Conservation (phyloP, 2,329 filamentous ascomycete species). For the Curvularia spicifera region DNA sequence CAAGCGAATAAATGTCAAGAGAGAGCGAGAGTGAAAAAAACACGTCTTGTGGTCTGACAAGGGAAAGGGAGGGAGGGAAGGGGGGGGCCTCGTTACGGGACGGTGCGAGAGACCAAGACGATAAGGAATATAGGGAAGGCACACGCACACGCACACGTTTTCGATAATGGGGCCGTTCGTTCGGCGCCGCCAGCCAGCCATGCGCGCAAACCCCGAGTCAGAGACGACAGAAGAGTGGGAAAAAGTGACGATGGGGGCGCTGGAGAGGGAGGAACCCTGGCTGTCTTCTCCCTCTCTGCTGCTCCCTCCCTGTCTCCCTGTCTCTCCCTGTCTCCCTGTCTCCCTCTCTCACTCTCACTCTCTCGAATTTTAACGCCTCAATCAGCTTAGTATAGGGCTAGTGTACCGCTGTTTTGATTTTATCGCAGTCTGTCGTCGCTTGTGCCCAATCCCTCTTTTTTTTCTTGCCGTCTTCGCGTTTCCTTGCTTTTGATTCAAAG, state of each 20-base stretch:
- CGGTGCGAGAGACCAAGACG: conserved; percentile 6
- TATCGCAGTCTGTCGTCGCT: neutral
- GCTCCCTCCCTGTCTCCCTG: no score
- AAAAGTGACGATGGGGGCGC: no score
- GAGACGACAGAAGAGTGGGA: no score
- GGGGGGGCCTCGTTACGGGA: conserved; percentile 8
- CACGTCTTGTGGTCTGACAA: neutral
- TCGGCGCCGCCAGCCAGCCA: neutral
- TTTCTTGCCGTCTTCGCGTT: neutral
- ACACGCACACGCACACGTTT: neutral
- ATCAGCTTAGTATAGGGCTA: no score
- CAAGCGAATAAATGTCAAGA: neutral
- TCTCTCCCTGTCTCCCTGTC: no score
- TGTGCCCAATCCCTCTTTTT: neutral
- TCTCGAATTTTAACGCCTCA: no score
- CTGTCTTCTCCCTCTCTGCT: no score
- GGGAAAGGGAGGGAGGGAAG: neutral
- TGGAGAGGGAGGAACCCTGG: no score
- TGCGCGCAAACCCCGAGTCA: no score
- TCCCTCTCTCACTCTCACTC: no score
- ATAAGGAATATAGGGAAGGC: neutral
- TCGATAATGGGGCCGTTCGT: neutral
- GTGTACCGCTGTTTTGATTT: no score
- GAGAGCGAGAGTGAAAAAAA: neutral
- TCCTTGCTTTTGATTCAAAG: conserved; percentile 3